Conservation (phyloP, 805 yeast species). For the Saccharomyces mikatae region DNA sequence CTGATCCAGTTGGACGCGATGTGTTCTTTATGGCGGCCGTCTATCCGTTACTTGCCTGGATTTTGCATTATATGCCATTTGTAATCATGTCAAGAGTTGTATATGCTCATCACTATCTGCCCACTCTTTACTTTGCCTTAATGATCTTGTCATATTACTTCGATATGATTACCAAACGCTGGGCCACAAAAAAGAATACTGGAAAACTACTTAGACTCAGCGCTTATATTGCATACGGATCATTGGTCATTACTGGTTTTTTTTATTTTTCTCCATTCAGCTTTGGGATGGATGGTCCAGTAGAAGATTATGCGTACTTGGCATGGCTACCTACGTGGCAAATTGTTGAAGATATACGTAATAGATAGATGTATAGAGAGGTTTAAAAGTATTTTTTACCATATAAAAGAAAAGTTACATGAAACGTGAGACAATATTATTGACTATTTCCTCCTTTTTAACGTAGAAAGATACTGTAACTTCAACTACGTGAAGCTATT, state of each 20-base stretch:
- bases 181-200: conserved; percentile 21
- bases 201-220: conserved; percentile 31
- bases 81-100: conserved; percentile 93
- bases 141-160: conserved; percentile 47
- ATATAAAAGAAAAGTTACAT: not conserved
- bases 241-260: conserved; percentile 44
- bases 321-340: conserved; percentile 44
- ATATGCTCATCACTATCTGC: conserved; percentile 92
- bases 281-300: conserved; percentile 55
- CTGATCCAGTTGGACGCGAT: conserved; percentile 21
- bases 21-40: conserved; percentile 61
- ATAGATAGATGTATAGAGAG: not conserved
- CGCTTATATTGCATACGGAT: conserved; percentile 35
- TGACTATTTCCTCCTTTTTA: not conserved
- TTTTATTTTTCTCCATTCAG: conserved; percentile 56
- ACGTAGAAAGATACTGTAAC: not conserved
- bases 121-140: conserved; percentile 83
- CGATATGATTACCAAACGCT: conserved; percentile 32
- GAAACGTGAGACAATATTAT: not conserved
- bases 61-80: conserved; percentile 81
- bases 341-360: conserved; percentile 21
- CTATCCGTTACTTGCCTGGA: conserved; percentile 84
- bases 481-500: not conserved
- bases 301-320: conserved; percentile 35
- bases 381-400: not conserved